A percentile compares a stretch with the other conserved stretches of the same genome.
phyloP scores from a whole-genome alignment of 352 stramenopile species.

The Phytopythium oedochilum region DNA sequence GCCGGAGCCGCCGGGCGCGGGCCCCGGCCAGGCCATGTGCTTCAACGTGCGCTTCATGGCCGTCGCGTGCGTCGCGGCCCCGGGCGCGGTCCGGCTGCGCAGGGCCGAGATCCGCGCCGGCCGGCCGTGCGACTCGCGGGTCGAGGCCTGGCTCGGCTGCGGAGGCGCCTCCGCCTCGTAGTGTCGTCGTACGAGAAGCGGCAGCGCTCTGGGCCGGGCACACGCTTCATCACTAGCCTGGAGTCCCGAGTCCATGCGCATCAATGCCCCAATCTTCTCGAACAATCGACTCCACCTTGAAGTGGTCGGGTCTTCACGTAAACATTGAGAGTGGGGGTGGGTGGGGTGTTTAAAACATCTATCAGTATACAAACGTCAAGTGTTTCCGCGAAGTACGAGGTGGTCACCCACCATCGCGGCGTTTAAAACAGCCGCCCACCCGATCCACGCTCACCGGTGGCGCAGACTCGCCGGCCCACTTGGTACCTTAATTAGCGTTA shows the following conservation, averaged over 20 bases:
- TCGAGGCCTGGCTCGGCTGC: conserved; percentile 26
- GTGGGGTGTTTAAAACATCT: not conserved
- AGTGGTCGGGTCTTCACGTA: conserved; percentile 2
- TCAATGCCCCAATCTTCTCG: conserved; percentile 19
- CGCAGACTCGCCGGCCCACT: too few species aligned
- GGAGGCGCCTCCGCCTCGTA: too few species aligned
- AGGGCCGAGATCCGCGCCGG: conserved; percentile 16
- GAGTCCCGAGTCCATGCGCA: too few species aligned
- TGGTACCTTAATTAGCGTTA: too few species aligned
- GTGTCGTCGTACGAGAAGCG: too few species aligned
- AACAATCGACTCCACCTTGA: conserved; percentile 21
- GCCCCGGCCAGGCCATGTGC: conserved; percentile 5
- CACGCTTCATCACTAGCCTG: too few species aligned
- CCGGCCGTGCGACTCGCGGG: conserved; percentile 7
- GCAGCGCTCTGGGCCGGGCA: too few species aligned
- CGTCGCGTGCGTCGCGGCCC: conserved; percentile 14
- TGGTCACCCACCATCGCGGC: not conserved
- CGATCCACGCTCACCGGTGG: too few species aligned
- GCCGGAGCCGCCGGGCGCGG: not conserved
- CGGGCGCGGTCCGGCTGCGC: conserved; percentile 10
- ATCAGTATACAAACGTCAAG: not conserved
- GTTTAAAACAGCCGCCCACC: conserved; percentile 9
- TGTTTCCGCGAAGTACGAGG: not conserved
- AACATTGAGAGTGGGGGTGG: too few species aligned
- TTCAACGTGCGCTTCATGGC: conserved; percentile 11